A percentile compares a stretch with the other conserved stretches of the same genome.
These are phyloP conservation scores for Colletotrichum sojae DNA, from an alignment of 2,329 filamentous ascomycete species.

Conservation along the genomic window DNA sequence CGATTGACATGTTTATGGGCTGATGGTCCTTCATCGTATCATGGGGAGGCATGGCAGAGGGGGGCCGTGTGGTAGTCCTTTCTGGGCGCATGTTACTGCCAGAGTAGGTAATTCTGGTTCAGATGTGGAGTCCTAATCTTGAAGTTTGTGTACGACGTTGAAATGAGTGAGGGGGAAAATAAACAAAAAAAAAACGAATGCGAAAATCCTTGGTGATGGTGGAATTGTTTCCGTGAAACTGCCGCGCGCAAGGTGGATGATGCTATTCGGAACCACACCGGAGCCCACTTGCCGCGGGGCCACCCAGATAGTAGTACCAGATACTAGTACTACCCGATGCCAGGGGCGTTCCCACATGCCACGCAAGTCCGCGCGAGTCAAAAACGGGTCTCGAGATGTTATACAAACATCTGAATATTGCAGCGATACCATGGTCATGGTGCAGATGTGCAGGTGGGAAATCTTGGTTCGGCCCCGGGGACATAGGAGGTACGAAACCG, in stretches of 20 bases:
- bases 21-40: constrained; percentile 12
- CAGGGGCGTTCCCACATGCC: constrained; percentile 17
- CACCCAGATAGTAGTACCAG: too few relatives aligned
- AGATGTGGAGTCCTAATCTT: neutral
- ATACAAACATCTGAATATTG: too few relatives aligned
- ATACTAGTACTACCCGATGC: too few relatives aligned
- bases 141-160: neutral
- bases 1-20: constrained; percentile 23
- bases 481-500: too few relatives aligned
- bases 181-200: neutral
- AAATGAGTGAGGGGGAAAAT: neutral
- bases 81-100: too few relatives aligned
- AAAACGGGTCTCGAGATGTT: too few relatives aligned
- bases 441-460: too few relatives aligned
- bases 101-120: neutral
- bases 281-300: constrained; percentile 32
- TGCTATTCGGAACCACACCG: constrained; percentile 37
- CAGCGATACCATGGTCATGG: too few relatives aligned
- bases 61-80: neutral
- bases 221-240: neutral
- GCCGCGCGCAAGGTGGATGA: constrained; percentile 7
- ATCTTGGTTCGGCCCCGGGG: too few relatives aligned
- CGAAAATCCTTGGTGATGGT: neutral
- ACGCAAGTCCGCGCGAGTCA: constrained; percentile 3
- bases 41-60: neutral